Base-by-base conservation (phyloP, 495 filamentous ascomycete genomes). In the Bacidia gigantensis region DNA sequence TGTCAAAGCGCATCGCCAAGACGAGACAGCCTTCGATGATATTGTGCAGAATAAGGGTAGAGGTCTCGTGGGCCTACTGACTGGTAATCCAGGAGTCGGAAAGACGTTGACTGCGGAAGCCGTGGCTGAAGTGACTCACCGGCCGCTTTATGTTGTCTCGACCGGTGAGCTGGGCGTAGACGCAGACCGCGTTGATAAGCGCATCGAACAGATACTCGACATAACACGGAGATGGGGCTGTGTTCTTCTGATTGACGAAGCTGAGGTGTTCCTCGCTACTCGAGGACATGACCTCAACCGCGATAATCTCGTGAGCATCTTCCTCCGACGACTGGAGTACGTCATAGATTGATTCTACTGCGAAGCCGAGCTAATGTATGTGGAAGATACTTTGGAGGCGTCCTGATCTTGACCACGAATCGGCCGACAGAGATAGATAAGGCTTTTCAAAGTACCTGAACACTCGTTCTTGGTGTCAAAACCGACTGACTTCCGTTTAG, bases 201-300 rank as follows among this genome's bases (percentile, higher is more conserved):
- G 10, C n/a, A 23, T 56, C 21, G 35, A 25, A 9, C 46, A 17
- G 12, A 29, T 50, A 2, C 21, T 56, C 38, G 54, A 56, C 24
- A 44, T 46, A 18, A 53, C 29, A 20, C 40, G 40, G 10, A 26
- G 29, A 18, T 64, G 59, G 61, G 44, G 54, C 40, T 67, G 69
- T 10, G 65, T 76, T 41, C 62, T 77, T 0, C 64, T 79, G 0
- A 68, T 86, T 1, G 82, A 84, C 49, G 80, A 86, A 62, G 77
- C 75, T 39, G 81, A 85, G 47, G 76, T 82, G 12, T 83, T 82
- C 66, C 67, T 83, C 25, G 14, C 74, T 79, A 62, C 69, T 59
- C 44, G 64, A n/a, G 69, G 66, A 48, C 62, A 69, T 58, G 40
- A 59, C 26, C 25, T 63, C 14, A 9, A 11, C 10, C 50, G 51